Evolutionary conservation across 768 basidiomycete species (phyloP).

Genomic region (Serpula lacrymans): DNA sequence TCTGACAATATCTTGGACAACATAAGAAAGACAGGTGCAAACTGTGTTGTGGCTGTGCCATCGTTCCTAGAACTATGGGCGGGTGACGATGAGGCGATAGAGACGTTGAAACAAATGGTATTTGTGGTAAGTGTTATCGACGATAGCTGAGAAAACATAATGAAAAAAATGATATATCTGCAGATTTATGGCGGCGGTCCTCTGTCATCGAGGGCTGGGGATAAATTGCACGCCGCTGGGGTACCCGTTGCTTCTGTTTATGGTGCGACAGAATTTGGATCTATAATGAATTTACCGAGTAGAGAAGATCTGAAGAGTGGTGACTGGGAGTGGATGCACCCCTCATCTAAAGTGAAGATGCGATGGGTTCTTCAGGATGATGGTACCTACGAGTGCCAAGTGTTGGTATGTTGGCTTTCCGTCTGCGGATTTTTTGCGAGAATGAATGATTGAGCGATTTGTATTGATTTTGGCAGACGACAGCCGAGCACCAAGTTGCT

Average conservation of each 20-base stretch:
- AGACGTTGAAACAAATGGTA: constrained; percentile 14
- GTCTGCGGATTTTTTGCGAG: too few relatives aligned
- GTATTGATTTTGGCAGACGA: too few relatives aligned
- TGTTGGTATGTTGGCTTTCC: constrained; percentile 4
- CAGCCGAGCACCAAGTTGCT: neutral
- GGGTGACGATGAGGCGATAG: constrained; percentile 8
- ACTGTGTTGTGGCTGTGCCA: constrained; percentile 13
- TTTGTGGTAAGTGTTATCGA: constrained; percentile 13
- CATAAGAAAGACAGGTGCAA: constrained; percentile 7
- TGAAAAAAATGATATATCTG: neutral
- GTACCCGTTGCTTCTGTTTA: constrained; percentile 11
- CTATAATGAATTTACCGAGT: neutral
- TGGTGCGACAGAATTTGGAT: constrained; percentile 21
- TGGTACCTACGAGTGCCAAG: constrained; percentile 6
- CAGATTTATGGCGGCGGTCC: constrained; percentile 13
- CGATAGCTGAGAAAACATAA: constrained; percentile 5
- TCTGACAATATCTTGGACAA: constrained; percentile 17
- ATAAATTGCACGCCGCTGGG: constrained; percentile 14
- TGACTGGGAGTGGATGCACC: constrained; percentile 14
- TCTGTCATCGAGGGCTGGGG: constrained; percentile 10
- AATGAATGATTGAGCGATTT: too few relatives aligned
- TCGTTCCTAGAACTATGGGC: constrained; percentile 16
- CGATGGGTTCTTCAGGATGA: constrained; percentile 6
- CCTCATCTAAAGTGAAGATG: neutral
- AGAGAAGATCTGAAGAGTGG: constrained; percentile 9